These are phyloP conservation scores for Trapa incisa DNA, from an alignment of 345 rosid genomes.

Conservation along the genomic window DNA sequence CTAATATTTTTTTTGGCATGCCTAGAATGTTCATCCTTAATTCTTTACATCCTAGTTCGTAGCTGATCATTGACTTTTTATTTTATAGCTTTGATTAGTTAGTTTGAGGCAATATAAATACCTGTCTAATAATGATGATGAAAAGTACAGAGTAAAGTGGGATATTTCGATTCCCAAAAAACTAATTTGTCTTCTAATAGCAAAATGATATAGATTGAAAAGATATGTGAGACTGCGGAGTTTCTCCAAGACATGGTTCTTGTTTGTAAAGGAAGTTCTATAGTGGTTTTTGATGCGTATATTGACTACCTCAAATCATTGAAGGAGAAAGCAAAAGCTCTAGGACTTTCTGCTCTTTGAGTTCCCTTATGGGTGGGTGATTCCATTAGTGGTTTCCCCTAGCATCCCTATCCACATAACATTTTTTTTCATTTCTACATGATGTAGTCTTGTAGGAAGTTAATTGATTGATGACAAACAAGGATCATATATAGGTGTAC, in stretches of 20 bases:
- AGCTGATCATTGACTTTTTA: too few species aligned
- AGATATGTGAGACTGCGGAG: constrained; percentile 2
- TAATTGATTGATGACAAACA: too few species aligned
- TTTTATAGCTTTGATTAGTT: too few species aligned
- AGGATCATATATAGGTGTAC: too few species aligned
- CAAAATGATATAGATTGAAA: constrained; percentile 14
- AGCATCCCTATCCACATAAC: too few species aligned
- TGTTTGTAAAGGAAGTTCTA: constrained; percentile 21
- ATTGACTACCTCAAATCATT: constrained; percentile 25
- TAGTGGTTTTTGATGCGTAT: constrained; percentile 29
- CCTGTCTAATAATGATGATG: constrained; percentile 13
- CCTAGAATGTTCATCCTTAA: too few species aligned
- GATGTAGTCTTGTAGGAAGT: not conserved
- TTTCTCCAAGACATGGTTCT: constrained; percentile 29
- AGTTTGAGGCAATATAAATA: not conserved
- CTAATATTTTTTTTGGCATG: too few species aligned
- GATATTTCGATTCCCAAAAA: constrained; percentile 10
- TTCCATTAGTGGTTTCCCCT: not conserved
- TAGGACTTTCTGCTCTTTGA: constrained; percentile 15
- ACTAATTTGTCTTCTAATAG: constrained; percentile 7
- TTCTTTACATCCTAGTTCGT: too few species aligned
- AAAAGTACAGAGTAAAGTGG: constrained; percentile 19
- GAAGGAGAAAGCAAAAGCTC: constrained; percentile 22
- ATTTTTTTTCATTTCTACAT: not conserved
- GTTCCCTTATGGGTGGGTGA: not conserved